Evolutionary conservation across 495 filamentous ascomycete species (phyloP).

Genomic region (Haplographium delicatum): DNA sequence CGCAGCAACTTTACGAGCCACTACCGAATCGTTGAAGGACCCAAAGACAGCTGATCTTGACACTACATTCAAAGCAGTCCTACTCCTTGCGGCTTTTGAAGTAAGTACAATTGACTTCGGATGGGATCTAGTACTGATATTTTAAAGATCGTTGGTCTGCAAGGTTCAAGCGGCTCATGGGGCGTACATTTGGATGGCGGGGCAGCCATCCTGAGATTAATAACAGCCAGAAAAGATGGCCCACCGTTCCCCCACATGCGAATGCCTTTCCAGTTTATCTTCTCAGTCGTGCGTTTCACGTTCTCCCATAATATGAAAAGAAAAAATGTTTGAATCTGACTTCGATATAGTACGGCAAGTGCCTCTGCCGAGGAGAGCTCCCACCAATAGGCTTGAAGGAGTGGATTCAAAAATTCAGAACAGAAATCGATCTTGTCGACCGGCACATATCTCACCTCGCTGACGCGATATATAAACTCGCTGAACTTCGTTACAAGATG

Average conservation of each 20-base stretch:
- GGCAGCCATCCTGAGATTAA: slow-evolving; percentile 12
- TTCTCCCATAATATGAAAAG: background rate
- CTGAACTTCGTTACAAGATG: slow-evolving; percentile 7
- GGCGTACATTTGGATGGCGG: slow-evolving; percentile 17
- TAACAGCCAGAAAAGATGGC: background rate
- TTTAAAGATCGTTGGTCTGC: no score
- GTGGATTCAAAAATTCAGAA: background rate
- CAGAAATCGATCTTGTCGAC: background rate
- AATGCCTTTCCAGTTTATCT: slow-evolving; percentile 14
- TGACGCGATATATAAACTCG: background rate
- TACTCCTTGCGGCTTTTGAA: slow-evolving; percentile 20
- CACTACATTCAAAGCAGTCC: slow-evolving; percentile 11
- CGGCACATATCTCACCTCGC: slow-evolving; percentile 6
- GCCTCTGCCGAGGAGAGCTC: slow-evolving; percentile 5
- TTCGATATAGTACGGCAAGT: slow-evolving; percentile 13
- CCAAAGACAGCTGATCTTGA: slow-evolving; percentile 6
- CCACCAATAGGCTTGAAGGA: background rate
- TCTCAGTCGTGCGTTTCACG: slow-evolving; percentile 10
- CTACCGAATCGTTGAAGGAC: slow-evolving; percentile 5
- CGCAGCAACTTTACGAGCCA: slow-evolving; percentile 2
- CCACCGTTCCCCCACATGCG: slow-evolving; percentile 3
- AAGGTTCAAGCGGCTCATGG: slow-evolving; percentile 6
- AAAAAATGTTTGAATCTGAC: no score
- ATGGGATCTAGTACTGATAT: no score
- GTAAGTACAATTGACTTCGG: no score